Evolutionary conservation across 345 rosid genomes (phyloP).

Genomic region (Euclidium syriacum): DNA sequence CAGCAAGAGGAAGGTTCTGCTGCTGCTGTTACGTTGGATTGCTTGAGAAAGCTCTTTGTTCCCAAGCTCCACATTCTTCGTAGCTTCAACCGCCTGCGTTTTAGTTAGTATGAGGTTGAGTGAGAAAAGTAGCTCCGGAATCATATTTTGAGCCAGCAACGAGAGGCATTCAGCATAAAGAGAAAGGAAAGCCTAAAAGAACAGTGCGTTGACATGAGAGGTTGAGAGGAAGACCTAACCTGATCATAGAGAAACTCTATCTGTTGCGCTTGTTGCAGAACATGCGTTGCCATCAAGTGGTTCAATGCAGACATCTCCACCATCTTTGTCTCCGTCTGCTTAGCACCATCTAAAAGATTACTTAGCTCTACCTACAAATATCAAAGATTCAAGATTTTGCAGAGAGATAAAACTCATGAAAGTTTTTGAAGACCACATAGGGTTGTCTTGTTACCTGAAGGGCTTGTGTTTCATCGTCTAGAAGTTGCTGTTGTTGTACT

Average conservation of each 20-base stretch:
- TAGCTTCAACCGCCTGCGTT: constrained; percentile 83
- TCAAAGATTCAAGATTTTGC: constrained; percentile 7
- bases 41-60: constrained; percentile 85
- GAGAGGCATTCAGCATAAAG: background rate
- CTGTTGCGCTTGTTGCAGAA: constrained; percentile 93
- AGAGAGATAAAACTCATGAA: background rate
- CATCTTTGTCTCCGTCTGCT: constrained; percentile 92
- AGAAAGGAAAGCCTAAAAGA: background rate
- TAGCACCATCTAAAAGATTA: constrained; percentile 78
- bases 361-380: constrained; percentile 75
- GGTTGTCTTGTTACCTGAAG: constrained; percentile 62
- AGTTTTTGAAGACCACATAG: background rate
- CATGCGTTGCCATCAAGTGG: constrained; percentile 92
- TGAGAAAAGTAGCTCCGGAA: background rate
- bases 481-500: constrained; percentile 56
- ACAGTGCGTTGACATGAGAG: constrained; percentile 1
- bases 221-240: constrained; percentile 38
- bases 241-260: constrained; percentile 82
- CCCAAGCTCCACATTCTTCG: constrained; percentile 80
- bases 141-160: background rate
- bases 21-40: constrained; percentile 69
- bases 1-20: constrained; percentile 85
- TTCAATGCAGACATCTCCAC: constrained; percentile 97
- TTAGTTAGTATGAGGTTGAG: background rate
- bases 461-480: constrained; percentile 89